Evolutionary conservation across 805 yeast species (phyloP), one percentile per base, ranked within the genome.

Genomic region (Ogataea pilisensis): DNA sequence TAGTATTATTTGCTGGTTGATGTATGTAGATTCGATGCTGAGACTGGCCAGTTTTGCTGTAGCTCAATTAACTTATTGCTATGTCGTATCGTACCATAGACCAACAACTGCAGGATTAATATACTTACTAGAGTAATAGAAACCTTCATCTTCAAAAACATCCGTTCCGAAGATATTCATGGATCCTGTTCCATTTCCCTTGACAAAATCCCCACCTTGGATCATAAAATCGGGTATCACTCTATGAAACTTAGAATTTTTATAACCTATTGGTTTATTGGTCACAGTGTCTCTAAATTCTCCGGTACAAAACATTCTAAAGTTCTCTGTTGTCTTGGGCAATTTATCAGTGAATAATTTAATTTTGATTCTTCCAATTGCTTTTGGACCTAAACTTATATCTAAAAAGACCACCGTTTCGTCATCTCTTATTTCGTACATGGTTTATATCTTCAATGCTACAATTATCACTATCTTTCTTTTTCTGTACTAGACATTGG

Each of bases 291-390:
- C 62, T 18, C 61, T 48, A 49, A 62, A 60, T 43, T 73, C 78
- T 6, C 78, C 78, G 0, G 77, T 73, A 51, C 78, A 74, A 41
- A 72, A 67, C 48, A 73, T 78, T 22, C 80, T 58, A 51, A 75
- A 73, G 51, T 75, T 75, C 45, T 75, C 80, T 16, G 66, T 46
- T 0, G 80, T 74, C 55, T 51, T 56, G 1, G 79, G 78, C 11
- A 72, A 51, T 16, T 58, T 51, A 7, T 64, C 64, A 6, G 65
- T 58, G 48, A 55, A 71, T 11, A 75, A 58, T 50, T 67, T 63
- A 32, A 74, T 64, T 50, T 73, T 73, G 42, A 75, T 57, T 24
- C 79, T 49, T 1, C 78, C 78, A 26, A 66, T 39, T 2, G 47
- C 46, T 34, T 58, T 55, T 3, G 58, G 43, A n/a, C 53, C 53